Evolutionary conservation across 2,329 filamentous ascomycete species (phyloP).

Genomic region (Hawksworthiomyces lignivorus): DNA sequence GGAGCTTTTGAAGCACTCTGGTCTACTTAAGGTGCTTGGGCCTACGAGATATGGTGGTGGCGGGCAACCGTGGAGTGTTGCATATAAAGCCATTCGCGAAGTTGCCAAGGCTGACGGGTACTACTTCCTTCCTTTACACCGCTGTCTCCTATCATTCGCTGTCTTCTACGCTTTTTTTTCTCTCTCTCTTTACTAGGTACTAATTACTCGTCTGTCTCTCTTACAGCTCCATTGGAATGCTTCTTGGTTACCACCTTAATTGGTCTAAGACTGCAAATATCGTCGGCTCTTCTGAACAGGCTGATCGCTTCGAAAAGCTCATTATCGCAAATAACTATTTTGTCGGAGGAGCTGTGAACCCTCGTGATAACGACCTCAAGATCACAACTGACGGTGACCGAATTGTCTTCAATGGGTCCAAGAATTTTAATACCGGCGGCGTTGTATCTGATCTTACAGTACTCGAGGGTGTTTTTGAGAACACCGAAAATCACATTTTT

Average conservation of each 20-base stretch:
- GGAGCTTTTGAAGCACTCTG: slow-evolving; percentile 32
- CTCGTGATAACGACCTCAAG: slow-evolving; percentile 52
- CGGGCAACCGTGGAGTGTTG: slow-evolving; percentile 38
- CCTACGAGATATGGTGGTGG: slow-evolving; percentile 35
- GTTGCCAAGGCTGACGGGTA: slow-evolving; percentile 57
- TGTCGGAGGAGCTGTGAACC: slow-evolving; percentile 58
- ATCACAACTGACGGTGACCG: slow-evolving; percentile 47
- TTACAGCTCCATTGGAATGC: slow-evolving; percentile 51
- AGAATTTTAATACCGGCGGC: slow-evolving; percentile 61
- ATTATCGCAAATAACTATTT: slow-evolving; percentile 60
- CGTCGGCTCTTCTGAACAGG: slow-evolving; percentile 53
- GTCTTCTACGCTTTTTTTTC: not conserved
- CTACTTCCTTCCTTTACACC: slow-evolving; percentile 3
- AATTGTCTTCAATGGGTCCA: slow-evolving; percentile 53
- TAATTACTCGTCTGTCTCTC: not conserved
- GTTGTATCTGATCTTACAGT: slow-evolving; percentile 59
- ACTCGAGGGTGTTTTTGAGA: slow-evolving; percentile 53
- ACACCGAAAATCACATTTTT: slow-evolving; percentile 54
- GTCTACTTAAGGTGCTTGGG: slow-evolving; percentile 31
- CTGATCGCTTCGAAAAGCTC: slow-evolving; percentile 45
- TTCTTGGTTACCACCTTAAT: slow-evolving; percentile 56
- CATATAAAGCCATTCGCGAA: slow-evolving; percentile 52
- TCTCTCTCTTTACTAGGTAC: not conserved
- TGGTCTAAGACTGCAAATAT: slow-evolving; percentile 56
- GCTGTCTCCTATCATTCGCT: too few species aligned